phyloP scores from a whole-genome alignment of 768 basidiomycete species.

The Megacollybia marginata region DNA sequence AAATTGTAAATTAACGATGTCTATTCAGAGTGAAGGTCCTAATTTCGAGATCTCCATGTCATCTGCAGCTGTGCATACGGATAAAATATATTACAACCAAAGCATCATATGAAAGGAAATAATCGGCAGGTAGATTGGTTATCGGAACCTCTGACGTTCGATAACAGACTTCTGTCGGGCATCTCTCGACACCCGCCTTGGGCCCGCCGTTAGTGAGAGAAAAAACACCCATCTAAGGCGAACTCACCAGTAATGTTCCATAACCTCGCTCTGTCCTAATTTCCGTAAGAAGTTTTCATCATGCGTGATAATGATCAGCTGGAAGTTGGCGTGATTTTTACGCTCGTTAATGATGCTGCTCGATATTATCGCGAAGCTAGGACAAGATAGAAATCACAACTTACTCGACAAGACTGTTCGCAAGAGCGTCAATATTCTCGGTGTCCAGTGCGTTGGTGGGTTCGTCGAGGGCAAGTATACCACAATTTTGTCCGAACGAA shows the following conservation, averaged over 20 bases:
- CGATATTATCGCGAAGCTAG: conserved; percentile 1
- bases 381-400: conserved; percentile 20
- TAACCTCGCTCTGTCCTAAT: conserved; percentile 84
- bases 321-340: conserved; percentile 85
- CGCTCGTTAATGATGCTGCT: conserved; percentile 90
- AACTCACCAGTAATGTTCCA: conserved; percentile 89
- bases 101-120: no score
- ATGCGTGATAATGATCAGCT: conserved; percentile 94
- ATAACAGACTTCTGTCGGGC: conserved; percentile 35
- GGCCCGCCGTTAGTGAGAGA: conserved; percentile 1
- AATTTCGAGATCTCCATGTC: no score
- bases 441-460: conserved; percentile 96
- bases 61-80: no score
- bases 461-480: conserved; percentile 95
- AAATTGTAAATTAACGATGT: no score
- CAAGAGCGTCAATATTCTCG: conserved; percentile 94
- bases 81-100: no score
- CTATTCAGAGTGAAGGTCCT: no score
- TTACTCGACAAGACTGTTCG: conserved; percentile 86
- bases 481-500: conserved; percentile 96
- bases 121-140: no score
- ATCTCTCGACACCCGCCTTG: conserved; percentile 76
- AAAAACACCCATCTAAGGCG: background rate
- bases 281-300: conserved; percentile 92
- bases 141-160: conserved; percentile 18